Base-by-base conservation (phyloP, 1,284 basidiomycete genomes). In the Cryptococcus sp. region DNA sequence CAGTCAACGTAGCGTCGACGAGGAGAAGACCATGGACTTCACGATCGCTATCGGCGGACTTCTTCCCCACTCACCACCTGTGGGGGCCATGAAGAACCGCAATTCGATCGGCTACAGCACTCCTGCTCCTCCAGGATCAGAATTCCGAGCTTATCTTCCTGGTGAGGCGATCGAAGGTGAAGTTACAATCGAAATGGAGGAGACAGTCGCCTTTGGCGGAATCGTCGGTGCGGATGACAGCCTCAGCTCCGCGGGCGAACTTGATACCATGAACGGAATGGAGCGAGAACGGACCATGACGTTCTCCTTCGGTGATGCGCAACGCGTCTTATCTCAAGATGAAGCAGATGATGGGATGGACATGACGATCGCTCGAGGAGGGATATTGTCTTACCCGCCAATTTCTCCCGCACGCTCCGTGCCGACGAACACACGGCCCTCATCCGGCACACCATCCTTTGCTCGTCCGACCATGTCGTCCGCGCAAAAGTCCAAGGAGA, bases 11-110 rank as follows among this genome's bases (percentile, higher is more conserved):
- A 60, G 50, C n/a, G 61, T 53, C 23, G 57, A 65, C 11, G 67
- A 64, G 10, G 77, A 78, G 52, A 70, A 75, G 57, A 79, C 77
- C 0, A 79, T 80, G 75, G 79, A 80, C 58, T 80, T 80, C 57
- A 80, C 79, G 0, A 71, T 79, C 42, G 76, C 76, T 4, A 68
- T 79, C 11, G 79, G 78, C 3, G 76, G 78, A 2, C 53, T 75
- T n/a, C 65, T 80, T 38, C 78, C 78, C 0, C 54, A 59, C 25
- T 56, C 66, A 3, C 70, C 79, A 1, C 79, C 79, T 5, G 64
- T 61, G 19, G 66, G 61, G 17, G 78, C 79, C 8, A 54, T 61
- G 40, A 62, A 61, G 15, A 60, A 58, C 48, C 69, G 76, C 13
- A 64, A 64, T 0, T 73, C 74, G 2, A 70, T 80, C 48, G 79